Percentiles rank a stretch among this genome's conserved stretches.
Conservation (phyloP, 345 rosid genomes). For the Aquilaria yunnanensis region DNA sequence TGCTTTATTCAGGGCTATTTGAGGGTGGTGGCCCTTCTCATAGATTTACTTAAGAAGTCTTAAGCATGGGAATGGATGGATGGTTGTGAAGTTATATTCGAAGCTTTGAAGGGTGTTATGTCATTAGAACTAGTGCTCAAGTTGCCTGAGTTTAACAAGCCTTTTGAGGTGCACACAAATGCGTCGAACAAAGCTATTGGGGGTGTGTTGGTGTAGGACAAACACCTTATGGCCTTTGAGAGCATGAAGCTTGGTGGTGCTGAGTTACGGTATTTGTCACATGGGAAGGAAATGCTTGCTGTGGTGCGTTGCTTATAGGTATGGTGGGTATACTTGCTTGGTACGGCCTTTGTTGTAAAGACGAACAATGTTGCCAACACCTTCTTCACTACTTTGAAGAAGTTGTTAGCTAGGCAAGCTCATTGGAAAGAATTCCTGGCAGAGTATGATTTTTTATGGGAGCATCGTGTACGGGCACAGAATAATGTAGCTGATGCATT, state of each 20-base stretch:
- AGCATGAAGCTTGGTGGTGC: not conserved
- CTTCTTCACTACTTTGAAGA: not conserved
- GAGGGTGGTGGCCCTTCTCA: not conserved
- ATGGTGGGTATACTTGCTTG: no score
- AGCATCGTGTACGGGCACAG: no score
- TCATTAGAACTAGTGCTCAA: no score
- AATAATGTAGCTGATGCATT: not conserved
- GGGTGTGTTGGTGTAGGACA: not conserved
- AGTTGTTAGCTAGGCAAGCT: not conserved
- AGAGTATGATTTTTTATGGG: no score
- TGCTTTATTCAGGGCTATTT: not conserved
- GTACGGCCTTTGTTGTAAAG: no score
- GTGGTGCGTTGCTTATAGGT: not conserved
- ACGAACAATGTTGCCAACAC: not conserved
- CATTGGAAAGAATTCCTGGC: no score
- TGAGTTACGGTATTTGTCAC: not conserved
- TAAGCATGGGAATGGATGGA: no score
- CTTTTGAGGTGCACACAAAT: not conserved
- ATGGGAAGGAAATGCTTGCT: not conserved
- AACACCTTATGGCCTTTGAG: not conserved
- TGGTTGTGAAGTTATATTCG: no score
- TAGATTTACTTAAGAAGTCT: not conserved
- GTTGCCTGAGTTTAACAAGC: not conserved
- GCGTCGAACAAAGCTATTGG: not conserved
- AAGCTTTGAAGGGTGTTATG: no score